Base-by-base conservation (phyloP, 345 rosid genomes). In the Cardamine resedifolia region DNA sequence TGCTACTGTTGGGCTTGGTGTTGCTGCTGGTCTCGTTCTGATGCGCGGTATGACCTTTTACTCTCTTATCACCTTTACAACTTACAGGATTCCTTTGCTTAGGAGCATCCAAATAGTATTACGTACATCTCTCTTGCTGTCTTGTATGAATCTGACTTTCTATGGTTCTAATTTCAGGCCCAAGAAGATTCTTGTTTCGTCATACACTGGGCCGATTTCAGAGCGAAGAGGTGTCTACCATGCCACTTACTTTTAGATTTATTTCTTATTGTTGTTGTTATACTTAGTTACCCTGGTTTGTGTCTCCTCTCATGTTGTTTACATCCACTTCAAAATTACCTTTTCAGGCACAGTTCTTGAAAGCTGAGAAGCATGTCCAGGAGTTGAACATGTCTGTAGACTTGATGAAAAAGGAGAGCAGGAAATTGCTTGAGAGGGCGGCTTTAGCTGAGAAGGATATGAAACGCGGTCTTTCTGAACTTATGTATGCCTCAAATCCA, bases 341-440 rank as follows among this genome's bases (percentile, higher is more conserved):
- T 62, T 7, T 45, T 26, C 85, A 95, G 99, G 85, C 94, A 65
- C 87, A 79, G 70, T 90, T 85, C 81, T 79, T 78, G 74, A 87
- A 53, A 81, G 87, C 93, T 64, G 99, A 95, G 84, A 95, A 90
- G 77, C 85, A 78, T 60, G 83, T 95, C 59, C 86, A 90, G 70
- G 89, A 85, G 72, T 75, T 91, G 75, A 81, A 72, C 75, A 71
- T 87, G 52, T 87, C 99, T 70, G 94, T 88, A 75, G 95, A 85
- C 66, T 31, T 91, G 71, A 85, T 91, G 96, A 91, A 87, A 77
- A 95, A 84, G 28, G 99, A 91, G 76, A 90, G 96, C 75, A 73
- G 34, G 78, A 95, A 91, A 79, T 77, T 95, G 77, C 86, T 90
- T 75, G 96, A 95, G 85, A 86, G 99, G 81, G 84, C 96, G 49